These are phyloP conservation scores for Vitis labrusca DNA, from an alignment of 164 flowering plant genomes.

Conservation along the genomic window DNA sequence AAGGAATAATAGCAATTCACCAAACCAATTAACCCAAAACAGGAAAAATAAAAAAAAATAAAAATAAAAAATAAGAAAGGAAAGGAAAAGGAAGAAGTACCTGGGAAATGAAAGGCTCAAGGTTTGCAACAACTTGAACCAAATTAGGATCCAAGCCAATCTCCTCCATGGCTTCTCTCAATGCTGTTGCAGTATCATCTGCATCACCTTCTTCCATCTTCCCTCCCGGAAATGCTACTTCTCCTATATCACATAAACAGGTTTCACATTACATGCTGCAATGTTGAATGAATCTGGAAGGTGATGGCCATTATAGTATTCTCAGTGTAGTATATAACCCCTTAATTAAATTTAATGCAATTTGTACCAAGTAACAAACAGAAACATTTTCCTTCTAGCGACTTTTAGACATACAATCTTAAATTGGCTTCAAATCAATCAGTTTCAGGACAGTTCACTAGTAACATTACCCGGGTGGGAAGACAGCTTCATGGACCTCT, in stretches of 20 bases:
- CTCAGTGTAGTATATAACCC: too few species aligned
- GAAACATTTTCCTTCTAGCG: too few species aligned
- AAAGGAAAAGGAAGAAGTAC: constrained; percentile 3
- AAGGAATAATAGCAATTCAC: too few species aligned
- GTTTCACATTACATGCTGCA: too few species aligned
- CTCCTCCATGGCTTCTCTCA: constrained; percentile 50
- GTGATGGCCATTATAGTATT: too few species aligned
- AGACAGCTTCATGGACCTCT: constrained; percentile 33
- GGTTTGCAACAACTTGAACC: constrained; percentile 25
- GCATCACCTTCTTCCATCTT: constrained; percentile 40
- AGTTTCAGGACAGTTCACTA: too few species aligned
- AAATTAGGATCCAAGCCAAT: constrained; percentile 41
- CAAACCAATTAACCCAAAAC: neutral
- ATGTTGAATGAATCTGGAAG: too few species aligned
- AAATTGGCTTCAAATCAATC: too few species aligned
- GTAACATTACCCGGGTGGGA: constrained; percentile 32
- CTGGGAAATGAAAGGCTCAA: constrained; percentile 37
- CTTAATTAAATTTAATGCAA: too few species aligned
- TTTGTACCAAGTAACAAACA: too few species aligned
- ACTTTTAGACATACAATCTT: too few species aligned
- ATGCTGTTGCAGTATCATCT: constrained; percentile 42
- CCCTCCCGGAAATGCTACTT: constrained; percentile 50
- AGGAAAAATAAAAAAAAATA: neutral
- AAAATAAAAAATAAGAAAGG: too few species aligned
- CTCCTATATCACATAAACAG: constrained; percentile 20